phyloP scores from a whole-genome alignment of 352 stramenopile species.

The Globisporangium polare region DNA sequence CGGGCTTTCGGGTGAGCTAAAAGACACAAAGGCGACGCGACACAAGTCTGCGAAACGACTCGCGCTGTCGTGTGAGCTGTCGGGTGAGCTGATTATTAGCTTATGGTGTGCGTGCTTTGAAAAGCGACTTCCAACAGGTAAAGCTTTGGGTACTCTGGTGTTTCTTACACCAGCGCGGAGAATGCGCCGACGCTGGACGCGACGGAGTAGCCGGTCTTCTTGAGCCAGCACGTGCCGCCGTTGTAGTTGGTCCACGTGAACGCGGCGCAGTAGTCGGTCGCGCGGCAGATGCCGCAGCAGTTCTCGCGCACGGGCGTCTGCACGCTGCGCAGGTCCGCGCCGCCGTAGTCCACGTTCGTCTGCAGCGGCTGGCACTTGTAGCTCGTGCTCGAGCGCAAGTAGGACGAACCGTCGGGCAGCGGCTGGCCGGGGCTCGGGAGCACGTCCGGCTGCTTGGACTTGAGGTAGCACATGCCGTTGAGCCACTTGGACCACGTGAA shows the following conservation, averaged over 20 bases:
- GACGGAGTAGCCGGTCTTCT: background rate
- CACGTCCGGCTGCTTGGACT: constrained; percentile 9
- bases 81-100: too few relatives aligned
- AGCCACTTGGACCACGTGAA: constrained; percentile 24
- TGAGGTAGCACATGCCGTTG: constrained; percentile 24
- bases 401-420: background rate
- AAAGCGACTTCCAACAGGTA: too few relatives aligned
- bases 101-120: too few relatives aligned
- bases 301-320: background rate
- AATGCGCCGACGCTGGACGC: background rate
- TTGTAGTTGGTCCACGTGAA: constrained; percentile 26
- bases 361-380: constrained; percentile 14
- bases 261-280: constrained; percentile 16
- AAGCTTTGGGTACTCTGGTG: background rate
- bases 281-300: constrained; percentile 12
- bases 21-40: background rate
- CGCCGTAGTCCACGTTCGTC: constrained; percentile 3
- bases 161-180: background rate
- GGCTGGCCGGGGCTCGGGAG: background rate
- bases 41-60: background rate
- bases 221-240: constrained; percentile 26
- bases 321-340: constrained; percentile 4
- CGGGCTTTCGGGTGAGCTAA: background rate
- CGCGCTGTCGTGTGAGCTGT: too few relatives aligned
- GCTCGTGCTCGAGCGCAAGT: constrained; percentile 5